Evolutionary conservation across 129 eudicot genomes (phyloP).

Genomic region (Daucus carota): DH1_v3.0 NC_030381.2:48960001-48960500

Average conservation of each 20-base stretch:
- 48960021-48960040: background rate
- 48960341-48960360: slow-evolving; percentile 52
- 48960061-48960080: background rate
- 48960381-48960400: slow-evolving; percentile 97
- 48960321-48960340: background rate
- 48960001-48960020: no score
- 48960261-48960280: no score
- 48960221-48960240: no score
- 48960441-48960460: background rate
- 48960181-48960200: no score
- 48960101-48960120: background rate
- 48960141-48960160: no score
- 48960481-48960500: slow-evolving; percentile 44
- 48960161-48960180: no score
- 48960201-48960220: no score
- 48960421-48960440: background rate
- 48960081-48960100: background rate
- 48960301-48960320: no score
- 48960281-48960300: no score
- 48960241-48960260: no score
- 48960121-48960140: no score
- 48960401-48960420: slow-evolving; percentile 58
- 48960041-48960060: background rate
- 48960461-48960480: slow-evolving; percentile 12
- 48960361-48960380: slow-evolving; percentile 89